Evolutionary conservation across 2,329 filamentous ascomycete species (phyloP).

Genomic region (Aspergillus hiratsukae): DNA sequence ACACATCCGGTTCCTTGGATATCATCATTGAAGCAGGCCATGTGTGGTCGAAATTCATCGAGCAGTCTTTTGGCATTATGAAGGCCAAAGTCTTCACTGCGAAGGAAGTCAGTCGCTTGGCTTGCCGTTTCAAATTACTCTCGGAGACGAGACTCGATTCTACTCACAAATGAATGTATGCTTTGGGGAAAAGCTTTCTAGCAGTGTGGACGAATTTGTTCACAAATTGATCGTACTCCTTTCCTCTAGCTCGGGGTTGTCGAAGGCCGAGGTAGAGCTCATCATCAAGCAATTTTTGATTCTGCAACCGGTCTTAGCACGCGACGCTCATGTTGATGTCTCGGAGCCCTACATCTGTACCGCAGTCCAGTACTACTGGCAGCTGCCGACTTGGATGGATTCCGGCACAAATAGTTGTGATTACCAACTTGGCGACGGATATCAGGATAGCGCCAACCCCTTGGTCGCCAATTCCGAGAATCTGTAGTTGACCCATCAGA

Average conservation of each 20-base stretch:
- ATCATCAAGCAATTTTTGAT: constrained; percentile 67
- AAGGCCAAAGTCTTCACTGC: constrained; percentile 73
- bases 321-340: not conserved
- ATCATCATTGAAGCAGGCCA: constrained; percentile 88
- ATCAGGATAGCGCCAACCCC: constrained; percentile 82
- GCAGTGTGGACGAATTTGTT: constrained; percentile 68
- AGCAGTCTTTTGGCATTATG: constrained; percentile 70
- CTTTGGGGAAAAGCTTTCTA: constrained; percentile 66
- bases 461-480: constrained; percentile 85
- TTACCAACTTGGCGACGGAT: constrained; percentile 73
- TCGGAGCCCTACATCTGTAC: constrained; percentile 57
- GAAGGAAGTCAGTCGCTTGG: not conserved
- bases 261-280: constrained; percentile 74
- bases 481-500: constrained; percentile 47
- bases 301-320: constrained; percentile 38
- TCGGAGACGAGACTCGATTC: not conserved
- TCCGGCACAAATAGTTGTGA: constrained; percentile 82
- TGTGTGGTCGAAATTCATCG: constrained; percentile 66
- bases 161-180: constrained; percentile 71
- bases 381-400: constrained; percentile 74
- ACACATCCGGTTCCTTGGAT: constrained; percentile 87
- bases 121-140: not conserved
- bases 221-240: constrained; percentile 72
- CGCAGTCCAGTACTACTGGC: constrained; percentile 79
- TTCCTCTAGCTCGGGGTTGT: constrained; percentile 61